Conservation (phyloP, 768 basidiomycete genomes). For the Mrakia hoshinonis region DNA sequence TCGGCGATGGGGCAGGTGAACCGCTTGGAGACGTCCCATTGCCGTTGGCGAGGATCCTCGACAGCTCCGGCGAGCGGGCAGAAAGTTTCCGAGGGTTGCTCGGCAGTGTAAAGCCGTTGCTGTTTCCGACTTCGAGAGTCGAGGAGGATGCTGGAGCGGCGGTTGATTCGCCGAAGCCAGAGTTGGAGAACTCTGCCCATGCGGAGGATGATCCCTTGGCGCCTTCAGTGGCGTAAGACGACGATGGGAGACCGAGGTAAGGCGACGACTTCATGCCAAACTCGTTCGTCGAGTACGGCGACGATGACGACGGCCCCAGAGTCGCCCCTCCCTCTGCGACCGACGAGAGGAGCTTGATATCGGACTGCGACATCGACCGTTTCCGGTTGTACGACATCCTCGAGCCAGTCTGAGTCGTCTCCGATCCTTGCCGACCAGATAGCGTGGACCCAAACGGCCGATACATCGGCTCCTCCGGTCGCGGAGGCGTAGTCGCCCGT, state of each 20-base stretch:
- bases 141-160: not conserved
- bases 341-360: constrained; percentile 3
- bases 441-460: not conserved
- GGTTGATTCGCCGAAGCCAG: constrained; percentile 1
- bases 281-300: not conserved
- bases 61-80: not conserved
- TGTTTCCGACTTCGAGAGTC: not conserved
- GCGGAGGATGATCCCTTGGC: not conserved
- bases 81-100: not conserved
- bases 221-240: not conserved
- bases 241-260: not conserved
- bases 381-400: not conserved
- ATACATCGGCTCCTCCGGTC: not conserved
- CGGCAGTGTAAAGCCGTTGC: not conserved
- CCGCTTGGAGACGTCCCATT: not conserved
- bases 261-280: not conserved
- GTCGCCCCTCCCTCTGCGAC: not conserved
- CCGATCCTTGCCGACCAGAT: not conserved
- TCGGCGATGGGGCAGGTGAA: not conserved
- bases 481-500: too few species aligned
- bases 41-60: not conserved
- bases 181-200: constrained; percentile 4
- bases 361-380: not conserved
- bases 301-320: not conserved
- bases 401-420: not conserved